Conservation (phyloP, 2,329 filamentous ascomycete genomes). For the Neonectria faginata region DNA sequence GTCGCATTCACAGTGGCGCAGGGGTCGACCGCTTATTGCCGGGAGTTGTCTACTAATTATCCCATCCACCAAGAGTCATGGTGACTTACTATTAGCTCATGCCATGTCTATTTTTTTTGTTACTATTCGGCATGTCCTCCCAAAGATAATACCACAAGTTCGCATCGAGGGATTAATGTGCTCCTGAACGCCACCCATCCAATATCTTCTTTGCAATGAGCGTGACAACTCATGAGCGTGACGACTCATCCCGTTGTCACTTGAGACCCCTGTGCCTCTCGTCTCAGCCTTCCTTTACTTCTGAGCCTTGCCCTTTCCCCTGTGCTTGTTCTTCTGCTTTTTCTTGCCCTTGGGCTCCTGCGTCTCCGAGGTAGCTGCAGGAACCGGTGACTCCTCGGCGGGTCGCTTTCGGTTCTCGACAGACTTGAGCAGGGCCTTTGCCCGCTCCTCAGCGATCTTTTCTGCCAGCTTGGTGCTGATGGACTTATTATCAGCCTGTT, state of each 20-base stretch:
- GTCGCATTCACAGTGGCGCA: constrained; percentile 17
- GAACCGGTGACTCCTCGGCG: constrained; percentile 49
- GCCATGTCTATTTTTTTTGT: background rate
- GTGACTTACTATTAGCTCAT: background rate
- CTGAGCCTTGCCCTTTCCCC: constrained; percentile 37
- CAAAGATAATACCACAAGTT: background rate
- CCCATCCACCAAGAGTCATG: background rate
- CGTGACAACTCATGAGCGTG: background rate
- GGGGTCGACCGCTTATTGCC: constrained; percentile 14
- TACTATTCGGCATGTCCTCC: background rate
- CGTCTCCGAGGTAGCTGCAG: constrained; percentile 34
- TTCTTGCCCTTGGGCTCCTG: constrained; percentile 44
- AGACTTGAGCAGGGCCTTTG: constrained; percentile 62
- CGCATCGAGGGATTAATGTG: background rate
- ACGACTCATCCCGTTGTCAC: background rate
- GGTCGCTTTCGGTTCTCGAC: constrained; percentile 59
- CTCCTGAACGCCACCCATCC: constrained; percentile 9
- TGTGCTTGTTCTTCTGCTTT: constrained; percentile 49
- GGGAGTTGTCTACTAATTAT: background rate
- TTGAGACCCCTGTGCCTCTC: background rate
- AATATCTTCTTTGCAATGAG: background rate
- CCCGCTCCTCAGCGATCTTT: constrained; percentile 67
- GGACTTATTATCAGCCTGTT: constrained; percentile 62
- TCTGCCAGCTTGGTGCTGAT: constrained; percentile 65
- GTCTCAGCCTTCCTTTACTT: constrained; percentile 31